Conservation (phyloP, 2,329 filamentous ascomycete species). For the Diaporthe citri region DNA sequence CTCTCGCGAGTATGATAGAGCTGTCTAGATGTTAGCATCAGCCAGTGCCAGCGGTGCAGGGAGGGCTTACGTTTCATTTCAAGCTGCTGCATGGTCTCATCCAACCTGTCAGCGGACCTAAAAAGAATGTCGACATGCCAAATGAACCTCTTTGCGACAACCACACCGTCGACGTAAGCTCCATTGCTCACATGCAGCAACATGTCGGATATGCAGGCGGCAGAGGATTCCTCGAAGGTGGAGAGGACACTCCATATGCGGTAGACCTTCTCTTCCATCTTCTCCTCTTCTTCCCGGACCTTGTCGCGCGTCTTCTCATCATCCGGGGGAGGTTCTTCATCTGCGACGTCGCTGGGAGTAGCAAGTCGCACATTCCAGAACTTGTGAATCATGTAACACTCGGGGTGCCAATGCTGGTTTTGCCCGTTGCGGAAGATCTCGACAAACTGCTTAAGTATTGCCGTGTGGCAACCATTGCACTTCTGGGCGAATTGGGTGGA, state of each 20-base stretch:
- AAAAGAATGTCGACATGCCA: constrained; percentile 96
- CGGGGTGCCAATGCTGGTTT: constrained; percentile 99
- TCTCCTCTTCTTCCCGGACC: constrained; percentile 88
- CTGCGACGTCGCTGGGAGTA: constrained; percentile 66
- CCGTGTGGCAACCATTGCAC: constrained; percentile 96
- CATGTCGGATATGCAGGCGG: constrained; percentile 99
- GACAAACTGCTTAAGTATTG: constrained; percentile 98
- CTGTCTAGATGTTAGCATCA: constrained; percentile 58
- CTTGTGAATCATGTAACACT: constrained; percentile 99
- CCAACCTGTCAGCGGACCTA: constrained; percentile 86
- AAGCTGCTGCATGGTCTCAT: constrained; percentile 75
- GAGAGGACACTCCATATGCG: constrained; percentile 98
- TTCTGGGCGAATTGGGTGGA: constrained; percentile 96
- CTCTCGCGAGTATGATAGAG: constrained; percentile 91
- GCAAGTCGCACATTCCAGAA: constrained; percentile 98
- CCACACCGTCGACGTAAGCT: constrained; percentile 92
- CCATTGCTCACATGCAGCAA: constrained; percentile 98
- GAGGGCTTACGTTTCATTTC: constrained; percentile 78
- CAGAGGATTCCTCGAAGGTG: constrained; percentile 96
- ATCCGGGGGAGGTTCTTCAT: constrained; percentile 56
- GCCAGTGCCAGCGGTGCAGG: constrained; percentile 1
- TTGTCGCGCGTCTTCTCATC: constrained; percentile 76
- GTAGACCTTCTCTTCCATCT: constrained; percentile 97
- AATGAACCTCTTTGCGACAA: constrained; percentile 96
- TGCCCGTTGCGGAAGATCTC: constrained; percentile 98